These are phyloP conservation scores for Ogataea pignaliae DNA, from an alignment of 805 yeast species.

Conservation along the genomic window DNA sequence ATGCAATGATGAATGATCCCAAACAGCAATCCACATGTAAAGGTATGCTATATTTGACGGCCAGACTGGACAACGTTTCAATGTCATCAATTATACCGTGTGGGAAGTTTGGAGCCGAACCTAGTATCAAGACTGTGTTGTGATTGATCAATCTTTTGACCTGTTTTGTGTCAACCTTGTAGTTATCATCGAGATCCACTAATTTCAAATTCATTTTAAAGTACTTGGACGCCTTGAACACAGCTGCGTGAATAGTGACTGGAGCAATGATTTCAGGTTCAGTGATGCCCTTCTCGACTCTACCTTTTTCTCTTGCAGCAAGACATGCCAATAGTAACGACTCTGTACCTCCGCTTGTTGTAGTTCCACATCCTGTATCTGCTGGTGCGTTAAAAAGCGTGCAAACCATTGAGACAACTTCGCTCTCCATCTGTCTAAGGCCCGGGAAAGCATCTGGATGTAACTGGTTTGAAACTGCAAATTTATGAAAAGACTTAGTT, in stretches of 20 bases:
- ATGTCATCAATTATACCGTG: constrained; percentile 95
- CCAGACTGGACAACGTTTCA: constrained; percentile 60
- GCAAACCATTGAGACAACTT: constrained; percentile 88
- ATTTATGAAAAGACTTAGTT: constrained; percentile 67
- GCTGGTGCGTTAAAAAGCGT: constrained; percentile 76
- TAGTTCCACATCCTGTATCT: constrained; percentile 62
- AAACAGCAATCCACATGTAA: constrained; percentile 94
- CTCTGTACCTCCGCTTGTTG: constrained; percentile 95
- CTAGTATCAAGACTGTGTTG: constrained; percentile 80
- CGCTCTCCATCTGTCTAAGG: constrained; percentile 93
- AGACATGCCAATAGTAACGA: constrained; percentile 81
- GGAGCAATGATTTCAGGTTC: constrained; percentile 90
- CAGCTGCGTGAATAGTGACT: constrained; percentile 87
- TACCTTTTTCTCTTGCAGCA: constrained; percentile 80
- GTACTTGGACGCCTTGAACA: constrained; percentile 88
- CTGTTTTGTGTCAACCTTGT: constrained; percentile 58
- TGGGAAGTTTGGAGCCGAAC: constrained; percentile 97
- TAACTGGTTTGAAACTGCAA: constrained; percentile 85
- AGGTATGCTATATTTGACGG: constrained; percentile 67
- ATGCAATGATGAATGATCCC: constrained; percentile 88
- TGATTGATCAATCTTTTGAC: constrained; percentile 63
- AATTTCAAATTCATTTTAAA: constrained; percentile 82
- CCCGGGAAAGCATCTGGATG: constrained; percentile 98
- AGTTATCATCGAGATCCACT: constrained; percentile 68
- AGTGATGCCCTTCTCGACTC: constrained; percentile 49